phyloP scores from a whole-genome alignment of 345 rosid genomes.

The Zanthoxylum bungeanum region DNA sequence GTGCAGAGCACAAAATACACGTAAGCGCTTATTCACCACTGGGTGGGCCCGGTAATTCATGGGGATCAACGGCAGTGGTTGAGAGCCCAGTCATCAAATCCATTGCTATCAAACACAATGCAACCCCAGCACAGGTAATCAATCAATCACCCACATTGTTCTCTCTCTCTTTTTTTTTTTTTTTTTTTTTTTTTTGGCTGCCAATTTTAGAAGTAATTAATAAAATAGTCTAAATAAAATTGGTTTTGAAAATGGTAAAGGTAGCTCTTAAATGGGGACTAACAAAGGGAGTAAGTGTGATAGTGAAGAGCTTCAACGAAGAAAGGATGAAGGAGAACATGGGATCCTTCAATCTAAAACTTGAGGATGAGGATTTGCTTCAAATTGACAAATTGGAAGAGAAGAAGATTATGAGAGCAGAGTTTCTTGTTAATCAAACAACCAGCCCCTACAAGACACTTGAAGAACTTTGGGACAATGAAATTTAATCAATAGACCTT shows the following conservation, averaged over 20 bases:
- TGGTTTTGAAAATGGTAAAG: slow-evolving; percentile 27
- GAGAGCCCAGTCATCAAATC: slow-evolving; percentile 55
- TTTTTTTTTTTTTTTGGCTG: background rate
- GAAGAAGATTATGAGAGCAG: slow-evolving; percentile 81
- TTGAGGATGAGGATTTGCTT: slow-evolving; percentile 53
- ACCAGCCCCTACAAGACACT: slow-evolving; percentile 76
- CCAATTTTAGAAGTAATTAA: background rate
- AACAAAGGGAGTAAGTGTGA: slow-evolving; percentile 74
- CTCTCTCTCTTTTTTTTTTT: background rate
- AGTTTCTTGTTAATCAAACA: slow-evolving; percentile 58
- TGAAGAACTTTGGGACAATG: too few relatives aligned
- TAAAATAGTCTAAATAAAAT: background rate
- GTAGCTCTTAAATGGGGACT: slow-evolving; percentile 87
- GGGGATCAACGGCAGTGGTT: slow-evolving; percentile 83
- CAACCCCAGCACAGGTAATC: slow-evolving; percentile 76
- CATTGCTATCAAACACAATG: slow-evolving; percentile 60
- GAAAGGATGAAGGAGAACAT: slow-evolving; percentile 63
- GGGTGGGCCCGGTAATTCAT: slow-evolving; percentile 73
- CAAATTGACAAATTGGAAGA: slow-evolving; percentile 59
- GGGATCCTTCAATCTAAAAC: slow-evolving; percentile 40
- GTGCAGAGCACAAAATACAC: slow-evolving; percentile 58
- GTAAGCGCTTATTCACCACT: slow-evolving; percentile 86
- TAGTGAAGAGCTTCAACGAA: slow-evolving; percentile 74
- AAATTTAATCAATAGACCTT: background rate
- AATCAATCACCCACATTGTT: too few relatives aligned